Evolutionary conservation across 164 flowering plant species (phyloP), one percentile per base, ranked within the genome.

Genomic region (Aristolochia contorta): DNA sequence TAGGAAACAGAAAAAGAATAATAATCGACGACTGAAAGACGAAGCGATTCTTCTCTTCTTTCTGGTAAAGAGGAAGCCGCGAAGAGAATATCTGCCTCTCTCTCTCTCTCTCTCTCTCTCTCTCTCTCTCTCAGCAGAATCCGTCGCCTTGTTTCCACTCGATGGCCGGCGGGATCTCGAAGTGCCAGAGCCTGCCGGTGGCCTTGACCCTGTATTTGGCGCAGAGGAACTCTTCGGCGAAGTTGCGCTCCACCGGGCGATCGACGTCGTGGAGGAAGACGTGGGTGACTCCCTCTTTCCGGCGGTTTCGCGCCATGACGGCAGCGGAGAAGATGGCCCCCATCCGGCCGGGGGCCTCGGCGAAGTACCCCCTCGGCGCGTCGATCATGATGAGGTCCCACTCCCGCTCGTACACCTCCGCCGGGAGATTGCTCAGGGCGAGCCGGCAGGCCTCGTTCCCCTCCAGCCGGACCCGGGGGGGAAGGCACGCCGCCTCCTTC

Each of bases 351-450:
- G 58, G 58, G 19, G 87, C 86, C 51, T 73, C 82, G 7, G 71
- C 37, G 47, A 69, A 79, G 37, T 76, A 87, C 6, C 96, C 97
- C 18, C 76, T 71, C 14, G 97, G 97, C 23, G 86, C 97, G 58
- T 87, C 97, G 37, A 90, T 70, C 95, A 90, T 84, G 41, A 87
- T 87, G 67, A 86, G 16, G 67, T 91, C 97, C 96, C 96, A 91
- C 53, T 87, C 84, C 55, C 21, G 74, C 6, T 77, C 78, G 66
- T 84, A 86, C 69, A 86, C 83, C 68, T 79, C 82, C 0, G 74
- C 76, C 0, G 89, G 85, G 27, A 90, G 47, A 47, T 53, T 67
- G 3, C 64, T 61, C 22, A 87, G 50, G 12, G 86, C 89, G 53
- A 87, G 65, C 71, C 54, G 75, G 65, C 94, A 89, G 46, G 54